Evolutionary conservation across 768 basidiomycete genomes (phyloP), one percentile per base, ranked within the genome.

Genomic region (Termitomyces bulborhizus): DNA sequence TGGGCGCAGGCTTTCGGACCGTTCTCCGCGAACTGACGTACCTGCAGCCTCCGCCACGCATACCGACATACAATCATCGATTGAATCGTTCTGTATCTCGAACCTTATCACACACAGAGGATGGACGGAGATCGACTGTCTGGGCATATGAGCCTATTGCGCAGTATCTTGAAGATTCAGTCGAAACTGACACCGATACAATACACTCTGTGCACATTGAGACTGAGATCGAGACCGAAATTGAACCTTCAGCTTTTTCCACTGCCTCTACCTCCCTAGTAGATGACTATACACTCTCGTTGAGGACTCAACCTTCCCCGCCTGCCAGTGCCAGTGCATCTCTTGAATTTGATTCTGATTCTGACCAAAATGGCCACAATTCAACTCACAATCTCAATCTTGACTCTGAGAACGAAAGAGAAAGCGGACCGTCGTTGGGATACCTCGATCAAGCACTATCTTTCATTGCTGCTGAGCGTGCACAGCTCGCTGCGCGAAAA

Each of bases 391-490:
- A 64, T 13, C 24, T 1, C 4, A n/a, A 39, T 15, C 4, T 18
- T 11, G 26, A 29, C 9, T 18, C 7, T 34, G 42, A 21, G 2
- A 15, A 45, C 16, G 63, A 65, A 50, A 66, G 61, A 27, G 57
- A 62, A 2, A 73, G 75, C 21, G 75, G 80, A 45, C 88, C 90
- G 0, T 88, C 86, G 3, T 69, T 92, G 13, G 90, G 90, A 0
- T 79, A 81, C 51, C 76, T 92, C 15, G 87, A 87, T 55, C 82
- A 83, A 56, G 87, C 86, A 0, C 74, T 92, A 13, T 80, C 79
- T n/a, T 92, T 90, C 57, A 76, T 90, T 48, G 86, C 84, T 42
- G 82, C 81, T 9, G 89, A 91, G 65, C 76, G 86, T 53, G 82
- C 80, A 36, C 75, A 77, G 57, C 75, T 81, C 59, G 77, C 73